Evolutionary conservation across 192 early-diverging fungal species (phyloP), one percentile per base, ranked within the genome.

Genomic region (Rhizophagus prolifer): DNA sequence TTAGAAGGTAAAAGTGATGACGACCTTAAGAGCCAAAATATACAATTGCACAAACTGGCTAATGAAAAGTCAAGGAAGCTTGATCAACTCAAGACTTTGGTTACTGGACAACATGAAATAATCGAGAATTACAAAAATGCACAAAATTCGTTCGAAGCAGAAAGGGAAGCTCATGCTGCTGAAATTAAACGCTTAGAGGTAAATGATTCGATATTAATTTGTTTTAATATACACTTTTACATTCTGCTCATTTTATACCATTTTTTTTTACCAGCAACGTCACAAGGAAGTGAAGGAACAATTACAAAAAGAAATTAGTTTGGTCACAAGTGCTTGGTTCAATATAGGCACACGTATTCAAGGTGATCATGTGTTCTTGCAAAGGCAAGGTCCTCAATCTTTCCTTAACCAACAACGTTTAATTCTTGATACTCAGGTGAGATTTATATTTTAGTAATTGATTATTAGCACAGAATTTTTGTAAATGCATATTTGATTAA

Each of bases 251-350:
- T 75, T 78, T 25, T 62, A 74, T 67, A 80, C 79, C 60, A 75
- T 83, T 63, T 80, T 16, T n/a, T 34, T 34, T 34, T 34, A 34
- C 31, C n/a, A 91, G 85, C 85, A 91, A 41, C 91, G 94, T 79
- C 82, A 93, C 69, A 83, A 86, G 58, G 94, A 96, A 76, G 87
- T 89, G 21, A 86, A 92, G 75, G 82, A 86, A 25, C 92, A 92
- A 79, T 88, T 86, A 72, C 85, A 84, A 79, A 88, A 92, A 38
- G 96, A 98, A 79, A 91, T 94, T 75, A 86, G 85, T 67, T 82
- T 95, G 60, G 93, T 98, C 77, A 85, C 91, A 46, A 93, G 93
- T 16, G 95, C 96, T 9, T 97, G 91, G 91, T 87, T 91, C 76
- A 86, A 92, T 74, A 70, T 90, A 21, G 81, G 79, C 21, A 77